Evolutionary conservation across 192 early-diverging fungal genomes (phyloP).

Genomic region (Mortierella hygrophila): DNA sequence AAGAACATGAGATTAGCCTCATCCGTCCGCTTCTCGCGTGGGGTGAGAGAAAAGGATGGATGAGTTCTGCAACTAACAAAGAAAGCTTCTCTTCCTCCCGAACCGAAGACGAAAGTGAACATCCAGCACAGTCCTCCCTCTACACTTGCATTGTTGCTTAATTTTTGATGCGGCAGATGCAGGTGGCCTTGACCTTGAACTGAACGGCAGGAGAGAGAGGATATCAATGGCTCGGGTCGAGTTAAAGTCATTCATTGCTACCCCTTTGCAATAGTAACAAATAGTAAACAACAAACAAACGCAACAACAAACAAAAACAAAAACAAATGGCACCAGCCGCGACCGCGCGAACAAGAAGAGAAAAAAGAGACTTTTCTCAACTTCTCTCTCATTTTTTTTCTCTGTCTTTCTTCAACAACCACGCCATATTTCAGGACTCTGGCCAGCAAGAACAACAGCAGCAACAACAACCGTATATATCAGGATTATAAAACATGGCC

Average conservation of each 20-base stretch:
- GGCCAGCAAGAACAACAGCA: not conserved
- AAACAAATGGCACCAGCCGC: not conserved
- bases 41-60: no score
- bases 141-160: not conserved
- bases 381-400: not conserved
- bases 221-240: not conserved
- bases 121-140: not conserved
- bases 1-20: no score
- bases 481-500: not conserved
- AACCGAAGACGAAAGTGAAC: not conserved
- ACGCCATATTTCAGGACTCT: not conserved
- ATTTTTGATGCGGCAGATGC: not conserved
- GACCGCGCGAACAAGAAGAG: no score
- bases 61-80: not conserved
- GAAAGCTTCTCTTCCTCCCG: not conserved
- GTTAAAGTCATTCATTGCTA: not conserved
- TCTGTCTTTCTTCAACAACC: conserved; percentile 1
- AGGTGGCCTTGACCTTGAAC: not conserved
- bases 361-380: not conserved
- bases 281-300: not conserved
- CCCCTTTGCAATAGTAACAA: not conserved
- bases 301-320: not conserved
- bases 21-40: not conserved
- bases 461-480: not conserved
- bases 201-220: not conserved